Conservation (phyloP, 208 protist species). For the Naegleria fowleri region DNA sequence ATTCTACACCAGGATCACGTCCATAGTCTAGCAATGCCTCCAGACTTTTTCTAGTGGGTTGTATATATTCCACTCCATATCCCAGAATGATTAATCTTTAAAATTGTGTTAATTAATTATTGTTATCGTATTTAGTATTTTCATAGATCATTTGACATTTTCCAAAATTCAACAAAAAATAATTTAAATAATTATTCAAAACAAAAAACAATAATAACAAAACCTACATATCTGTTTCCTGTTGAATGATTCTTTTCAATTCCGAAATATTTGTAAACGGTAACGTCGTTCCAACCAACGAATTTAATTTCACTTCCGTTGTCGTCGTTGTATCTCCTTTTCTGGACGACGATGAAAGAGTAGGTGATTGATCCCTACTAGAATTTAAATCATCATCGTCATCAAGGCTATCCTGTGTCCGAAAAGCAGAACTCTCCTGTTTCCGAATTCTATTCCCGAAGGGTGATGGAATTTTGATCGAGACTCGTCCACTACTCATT, state of each 20-base stretch:
- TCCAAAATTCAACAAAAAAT: not conserved
- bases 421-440: not conserved
- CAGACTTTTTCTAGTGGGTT: not conserved
- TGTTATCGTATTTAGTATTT: too few species aligned
- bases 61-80: slow-evolving; percentile 13
- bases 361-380: not conserved
- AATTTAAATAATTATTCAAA: not conserved
- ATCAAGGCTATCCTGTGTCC: not conserved
- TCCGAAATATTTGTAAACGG: not conserved
- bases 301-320: not conserved
- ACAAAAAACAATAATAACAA: not conserved
- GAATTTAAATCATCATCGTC: not conserved
- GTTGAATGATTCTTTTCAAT: not conserved
- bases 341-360: not conserved
- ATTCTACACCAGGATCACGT: not conserved
- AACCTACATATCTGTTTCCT: not conserved
- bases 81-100: slow-evolving; percentile 15
- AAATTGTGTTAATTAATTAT: not conserved
- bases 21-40: not conserved
- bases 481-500: not conserved
- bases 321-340: not conserved
- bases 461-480: not conserved
- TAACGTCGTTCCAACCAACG: not conserved
- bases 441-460: not conserved
- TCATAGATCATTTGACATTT: too few species aligned